phyloP scores from a whole-genome alignment of 192 early-diverging fungal genomes.

The Podila epicladia region DNA sequence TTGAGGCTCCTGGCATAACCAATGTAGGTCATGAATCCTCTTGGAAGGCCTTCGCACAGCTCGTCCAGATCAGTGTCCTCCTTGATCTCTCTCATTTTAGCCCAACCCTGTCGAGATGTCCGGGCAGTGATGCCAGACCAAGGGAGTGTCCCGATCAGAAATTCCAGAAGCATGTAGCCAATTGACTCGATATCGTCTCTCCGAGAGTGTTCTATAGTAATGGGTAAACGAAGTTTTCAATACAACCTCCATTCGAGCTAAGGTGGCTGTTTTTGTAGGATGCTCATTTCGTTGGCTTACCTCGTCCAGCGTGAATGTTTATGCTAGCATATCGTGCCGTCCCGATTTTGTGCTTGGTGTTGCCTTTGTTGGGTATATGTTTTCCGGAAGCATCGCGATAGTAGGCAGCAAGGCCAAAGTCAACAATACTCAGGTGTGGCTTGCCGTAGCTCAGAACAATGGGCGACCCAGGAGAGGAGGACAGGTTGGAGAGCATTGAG shows the following conservation, averaged over 20 bases:
- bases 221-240: background rate
- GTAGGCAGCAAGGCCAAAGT: constrained; percentile 62
- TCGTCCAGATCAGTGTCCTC: constrained; percentile 77
- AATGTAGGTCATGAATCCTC: constrained; percentile 76
- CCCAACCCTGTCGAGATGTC: constrained; percentile 86
- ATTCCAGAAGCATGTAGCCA: constrained; percentile 85
- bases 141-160: constrained; percentile 77
- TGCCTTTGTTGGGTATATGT: constrained; percentile 53
- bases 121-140: constrained; percentile 90
- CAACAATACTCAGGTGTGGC: constrained; percentile 68
- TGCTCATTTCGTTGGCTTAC: constrained; percentile 39
- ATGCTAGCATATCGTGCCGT: constrained; percentile 89
- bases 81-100: constrained; percentile 88
- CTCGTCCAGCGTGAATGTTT: constrained; percentile 85
- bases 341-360: constrained; percentile 64
- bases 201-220: constrained; percentile 73
- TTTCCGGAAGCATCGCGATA: constrained; percentile 57
- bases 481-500: constrained; percentile 7
- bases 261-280: too few relatives aligned
- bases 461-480: constrained; percentile 27
- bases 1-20: constrained; percentile 74
- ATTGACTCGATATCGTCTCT: constrained; percentile 88
- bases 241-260: too few relatives aligned
- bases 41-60: constrained; percentile 79
- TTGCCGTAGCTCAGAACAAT: constrained; percentile 42